Evolutionary conservation across 352 stramenopile genomes (phyloP).

Genomic region (Globisporangium spinosum): DNA sequence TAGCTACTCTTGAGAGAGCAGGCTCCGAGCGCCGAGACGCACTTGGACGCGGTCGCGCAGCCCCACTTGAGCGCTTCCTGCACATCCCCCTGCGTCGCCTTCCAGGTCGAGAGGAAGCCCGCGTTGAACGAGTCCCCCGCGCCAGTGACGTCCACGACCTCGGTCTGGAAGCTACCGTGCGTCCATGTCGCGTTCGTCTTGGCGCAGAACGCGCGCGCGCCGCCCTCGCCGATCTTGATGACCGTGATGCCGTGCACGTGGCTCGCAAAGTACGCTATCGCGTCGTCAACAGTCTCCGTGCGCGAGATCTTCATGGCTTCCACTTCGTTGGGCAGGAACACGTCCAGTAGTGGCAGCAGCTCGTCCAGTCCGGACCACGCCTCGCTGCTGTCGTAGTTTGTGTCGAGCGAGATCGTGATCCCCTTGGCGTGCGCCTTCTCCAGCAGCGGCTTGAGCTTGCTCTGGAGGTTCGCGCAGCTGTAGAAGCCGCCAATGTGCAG

Average conservation of each 20-base stretch:
- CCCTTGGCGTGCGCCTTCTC: conserved; percentile 51
- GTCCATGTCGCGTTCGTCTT: conserved; percentile 39
- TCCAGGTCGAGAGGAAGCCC: conserved; percentile 72
- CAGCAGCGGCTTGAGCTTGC: conserved; percentile 55
- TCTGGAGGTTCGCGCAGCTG: conserved; percentile 59
- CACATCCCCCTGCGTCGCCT: conserved; percentile 45
- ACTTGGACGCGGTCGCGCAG: conserved; percentile 61
- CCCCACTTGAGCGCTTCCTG: conserved; percentile 55
- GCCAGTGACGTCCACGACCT: conserved; percentile 77
- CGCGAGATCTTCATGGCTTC: conserved; percentile 68
- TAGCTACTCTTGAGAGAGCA: conserved; percentile 43
- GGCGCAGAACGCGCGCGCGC: conserved; percentile 46
- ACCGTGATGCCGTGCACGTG: conserved; percentile 48
- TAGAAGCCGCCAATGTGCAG: conserved; percentile 84
- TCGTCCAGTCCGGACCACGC: conserved; percentile 57
- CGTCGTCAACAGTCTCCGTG: conserved; percentile 42
- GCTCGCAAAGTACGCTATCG: conserved; percentile 45
- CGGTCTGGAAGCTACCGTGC: conserved; percentile 46
- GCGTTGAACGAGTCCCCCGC: conserved; percentile 87
- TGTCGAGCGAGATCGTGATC: conserved; percentile 78
- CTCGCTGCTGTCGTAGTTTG: conserved; percentile 79
- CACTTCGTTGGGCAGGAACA: conserved; percentile 84
- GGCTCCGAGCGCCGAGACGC: conserved; percentile 50
- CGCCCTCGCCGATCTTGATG: conserved; percentile 66
- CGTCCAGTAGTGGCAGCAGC: conserved; percentile 64